Evolutionary conservation across 148 eudicot species (phyloP).

Genomic region (Polygonum aviculare): DNA sequence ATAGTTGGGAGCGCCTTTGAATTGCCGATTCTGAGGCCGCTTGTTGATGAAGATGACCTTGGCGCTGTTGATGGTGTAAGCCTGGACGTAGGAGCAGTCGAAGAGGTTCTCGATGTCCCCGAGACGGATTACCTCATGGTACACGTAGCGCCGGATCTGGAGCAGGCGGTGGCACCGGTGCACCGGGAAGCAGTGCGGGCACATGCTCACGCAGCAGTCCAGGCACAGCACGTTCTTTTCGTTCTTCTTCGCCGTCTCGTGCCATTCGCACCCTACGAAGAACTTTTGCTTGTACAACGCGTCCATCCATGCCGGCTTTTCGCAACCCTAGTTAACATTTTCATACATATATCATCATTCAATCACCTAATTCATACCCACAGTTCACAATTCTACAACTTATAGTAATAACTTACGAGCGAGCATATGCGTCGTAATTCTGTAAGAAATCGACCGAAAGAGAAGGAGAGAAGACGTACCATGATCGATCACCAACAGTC

Average conservation of each 20-base stretch:
- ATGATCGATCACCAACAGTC: not conserved
- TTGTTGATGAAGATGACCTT: constrained; percentile 93
- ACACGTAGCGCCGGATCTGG: constrained; percentile 87
- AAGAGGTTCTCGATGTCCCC: constrained; percentile 84
- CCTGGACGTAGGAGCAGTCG: constrained; percentile 88
- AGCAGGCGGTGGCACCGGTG: constrained; percentile 81
- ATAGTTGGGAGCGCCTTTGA: constrained; percentile 83
- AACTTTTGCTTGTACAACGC: constrained; percentile 67
- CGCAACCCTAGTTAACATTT: constrained; percentile 30
- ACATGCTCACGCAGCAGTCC: constrained; percentile 85
- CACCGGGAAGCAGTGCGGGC: constrained; percentile 77
- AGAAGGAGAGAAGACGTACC: not conserved
- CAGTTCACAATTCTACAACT: not conserved
- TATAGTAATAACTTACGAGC: too few relatives aligned
- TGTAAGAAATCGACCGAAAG: too few relatives aligned
- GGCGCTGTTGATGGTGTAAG: constrained; percentile 85
- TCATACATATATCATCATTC: not conserved
- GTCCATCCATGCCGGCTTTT: constrained; percentile 92
- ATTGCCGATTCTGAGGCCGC: constrained; percentile 92
- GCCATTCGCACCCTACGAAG: constrained; percentile 58
- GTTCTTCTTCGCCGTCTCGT: constrained; percentile 80
- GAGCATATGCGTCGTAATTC: too few relatives aligned
- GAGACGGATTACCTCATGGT: constrained; percentile 82
- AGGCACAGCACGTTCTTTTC: constrained; percentile 88
- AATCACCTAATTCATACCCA: not conserved